Conservation (phyloP, 2,329 filamentous ascomycete genomes). For the Arthroderma sp. region DNA sequence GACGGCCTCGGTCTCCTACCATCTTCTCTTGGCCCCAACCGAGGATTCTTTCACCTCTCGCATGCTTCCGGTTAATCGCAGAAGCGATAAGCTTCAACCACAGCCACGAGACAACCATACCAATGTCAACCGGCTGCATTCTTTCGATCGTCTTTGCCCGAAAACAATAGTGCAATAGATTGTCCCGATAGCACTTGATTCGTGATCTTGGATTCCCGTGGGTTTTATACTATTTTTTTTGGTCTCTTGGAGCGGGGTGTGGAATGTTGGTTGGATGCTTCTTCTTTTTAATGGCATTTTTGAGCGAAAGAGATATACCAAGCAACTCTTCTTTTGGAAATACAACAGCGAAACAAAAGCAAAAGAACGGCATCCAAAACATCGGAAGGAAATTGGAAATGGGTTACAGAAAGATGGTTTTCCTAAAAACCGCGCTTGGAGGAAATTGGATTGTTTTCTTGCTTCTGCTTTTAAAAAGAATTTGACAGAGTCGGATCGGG, state of each 20-base stretch:
- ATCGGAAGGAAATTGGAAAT: constrained; percentile 8
- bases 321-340: constrained; percentile 6
- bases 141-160: neutral
- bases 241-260: constrained; percentile 4
- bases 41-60: neutral
- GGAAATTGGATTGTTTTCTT: constrained; percentile 5
- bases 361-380: constrained; percentile 8
- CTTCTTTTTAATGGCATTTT: constrained; percentile 3
- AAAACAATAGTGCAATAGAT: neutral
- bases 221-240: neutral
- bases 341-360: constrained; percentile 6
- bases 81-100: neutral
- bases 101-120: neutral
- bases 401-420: constrained; percentile 11
- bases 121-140: neutral
- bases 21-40: neutral
- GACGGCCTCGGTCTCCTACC: constrained; percentile 1
- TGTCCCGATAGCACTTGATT: neutral
- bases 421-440: neutral
- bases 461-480: constrained; percentile 6
- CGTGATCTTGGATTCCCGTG: neutral
- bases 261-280: neutral
- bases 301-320: constrained; percentile 6
- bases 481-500: constrained; percentile 10
- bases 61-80: neutral